Conservation (phyloP, 768 basidiomycete species). For the Termitomyces eurrhizus region DNA sequence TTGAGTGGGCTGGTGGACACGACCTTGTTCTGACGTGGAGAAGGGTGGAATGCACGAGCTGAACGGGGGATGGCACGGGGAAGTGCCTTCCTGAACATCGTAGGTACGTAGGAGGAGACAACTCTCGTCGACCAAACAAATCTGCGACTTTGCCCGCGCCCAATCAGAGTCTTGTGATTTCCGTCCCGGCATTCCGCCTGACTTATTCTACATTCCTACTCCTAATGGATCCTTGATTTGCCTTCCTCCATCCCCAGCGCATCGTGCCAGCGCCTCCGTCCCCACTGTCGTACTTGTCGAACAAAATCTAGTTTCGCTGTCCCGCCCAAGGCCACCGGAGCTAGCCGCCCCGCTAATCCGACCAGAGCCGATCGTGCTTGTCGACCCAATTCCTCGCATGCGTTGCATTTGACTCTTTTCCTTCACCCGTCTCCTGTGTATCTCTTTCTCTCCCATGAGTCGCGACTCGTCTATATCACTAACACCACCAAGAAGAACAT, state of each 20-base stretch:
- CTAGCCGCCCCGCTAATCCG: slow-evolving; percentile 8
- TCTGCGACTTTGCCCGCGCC: slow-evolving; percentile 15
- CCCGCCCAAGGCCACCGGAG: slow-evolving; percentile 38
- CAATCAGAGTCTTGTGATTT: slow-evolving; percentile 42
- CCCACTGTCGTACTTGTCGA: slow-evolving; percentile 25
- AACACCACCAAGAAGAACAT: slow-evolving; percentile 56
- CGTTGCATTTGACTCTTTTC: neutral
- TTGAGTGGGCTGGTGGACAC: slow-evolving; percentile 71
- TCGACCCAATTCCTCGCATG: slow-evolving; percentile 13
- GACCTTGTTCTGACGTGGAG: slow-evolving; percentile 54
- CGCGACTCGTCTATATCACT: slow-evolving; percentile 62
- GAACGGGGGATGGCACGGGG: slow-evolving; percentile 47
- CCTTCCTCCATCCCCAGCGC: slow-evolving; percentile 23
- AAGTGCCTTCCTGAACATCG: slow-evolving; percentile 67
- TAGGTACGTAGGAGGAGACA: slow-evolving; percentile 20
- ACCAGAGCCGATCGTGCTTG: slow-evolving; percentile 9
- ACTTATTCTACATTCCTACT: slow-evolving; percentile 17
- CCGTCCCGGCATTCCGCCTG: slow-evolving; percentile 17
- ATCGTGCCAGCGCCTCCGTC: slow-evolving; percentile 43
- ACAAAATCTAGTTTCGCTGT: slow-evolving; percentile 50
- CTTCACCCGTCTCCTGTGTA: slow-evolving; percentile 4
- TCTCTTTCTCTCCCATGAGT: slow-evolving; percentile 53
- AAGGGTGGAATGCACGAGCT: slow-evolving; percentile 62
- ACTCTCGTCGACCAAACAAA: slow-evolving; percentile 14
- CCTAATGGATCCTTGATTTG: slow-evolving; percentile 40